Percentiles rank a stretch among this genome's conserved stretches.
phyloP scores from a whole-genome alignment of 306 rosid species.

The Rubus parviflorus region DNA sequence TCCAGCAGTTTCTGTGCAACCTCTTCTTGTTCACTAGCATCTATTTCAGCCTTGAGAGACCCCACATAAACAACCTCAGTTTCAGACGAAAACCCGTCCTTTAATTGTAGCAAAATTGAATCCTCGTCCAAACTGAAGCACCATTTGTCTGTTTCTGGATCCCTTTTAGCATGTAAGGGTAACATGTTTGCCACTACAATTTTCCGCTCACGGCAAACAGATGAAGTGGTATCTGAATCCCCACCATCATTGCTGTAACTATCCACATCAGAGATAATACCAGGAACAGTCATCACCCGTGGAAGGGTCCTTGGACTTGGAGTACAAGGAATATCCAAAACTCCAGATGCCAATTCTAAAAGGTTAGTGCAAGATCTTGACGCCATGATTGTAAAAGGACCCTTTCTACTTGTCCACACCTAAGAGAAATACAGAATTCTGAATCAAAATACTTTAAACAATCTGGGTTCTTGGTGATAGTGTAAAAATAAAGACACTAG shows the following conservation, averaged over 20 bases:
- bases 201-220: constrained; percentile 61
- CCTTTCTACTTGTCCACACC: constrained; percentile 10
- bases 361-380: constrained; percentile 63
- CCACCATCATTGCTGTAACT: constrained; percentile 45
- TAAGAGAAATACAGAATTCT: not conserved
- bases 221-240: constrained; percentile 65
- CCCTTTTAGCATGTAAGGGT: constrained; percentile 73
- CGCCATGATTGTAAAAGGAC: constrained; percentile 37
- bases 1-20: constrained; percentile 72
- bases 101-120: constrained; percentile 63
- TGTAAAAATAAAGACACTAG: not conserved
- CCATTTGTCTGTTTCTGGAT: constrained; percentile 61
- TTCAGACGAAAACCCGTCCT: constrained; percentile 71
- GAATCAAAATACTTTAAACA: not conserved
- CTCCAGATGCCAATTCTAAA: constrained; percentile 55
- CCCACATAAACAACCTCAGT: constrained; percentile 78
- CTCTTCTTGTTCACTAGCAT: constrained; percentile 66
- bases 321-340: constrained; percentile 59
- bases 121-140: constrained; percentile 75
- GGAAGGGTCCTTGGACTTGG: constrained; percentile 66
- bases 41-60: constrained; percentile 72
- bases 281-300: constrained; percentile 70
- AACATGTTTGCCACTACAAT: constrained; percentile 81
- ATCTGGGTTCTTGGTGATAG: not conserved
- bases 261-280: constrained; percentile 68